Base-by-base conservation (phyloP, 768 basidiomycete genomes). In the Lanmaoa rubissima region DNA sequence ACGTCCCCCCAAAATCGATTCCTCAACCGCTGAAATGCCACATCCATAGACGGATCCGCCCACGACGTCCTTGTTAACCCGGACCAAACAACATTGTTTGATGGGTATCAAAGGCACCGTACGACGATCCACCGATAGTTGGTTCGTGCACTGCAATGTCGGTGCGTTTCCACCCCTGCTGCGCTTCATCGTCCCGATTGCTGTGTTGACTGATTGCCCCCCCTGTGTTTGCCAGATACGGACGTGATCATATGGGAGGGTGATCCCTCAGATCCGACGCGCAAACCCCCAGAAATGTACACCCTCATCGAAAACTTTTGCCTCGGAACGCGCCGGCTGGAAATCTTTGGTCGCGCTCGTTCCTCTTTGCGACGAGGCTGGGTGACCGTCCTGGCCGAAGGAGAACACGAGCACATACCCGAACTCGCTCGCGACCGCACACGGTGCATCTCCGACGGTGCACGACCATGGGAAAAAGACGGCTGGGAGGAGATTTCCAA, bases 61-160 rank as follows among this genome's bases (percentile, higher is more conserved):
- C 11, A 94, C 91, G 9, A 88, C 87, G 3, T 88, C 93, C 3
- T 76, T 98, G 28, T 78, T 96, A 32, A 92, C 90, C 21, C 82
- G 94, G 28, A 94, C 93, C 38, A 94, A 98, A 70, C 92, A 98
- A 63, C 96, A 98, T 67, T 98, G 95, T 71, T 74, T 98, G 48
- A 97, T 98, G 80, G 96, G 96, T 39, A 98, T 99, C 61, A 84
- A 93, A 47, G 97, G 97, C 14, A 98, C 97, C 2, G 96, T 99
- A 13, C 84, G 96, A 24, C 82, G 97, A 32, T 92, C 92, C 19
- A 95, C 90, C 1, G 97, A 99, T 69, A 88, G 87, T 57, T 92
- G 92, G 88, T 95, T 98, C 73, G 96, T 97, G 0, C 96, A 99
- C 72, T 98, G 95, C 69, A 99, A 99, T 73, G 90, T 99, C 61